Evolutionary conservation across 345 rosid genomes (phyloP), one percentile per base, ranked within the genome.

Genomic region (Lepidium sativum): DNA sequence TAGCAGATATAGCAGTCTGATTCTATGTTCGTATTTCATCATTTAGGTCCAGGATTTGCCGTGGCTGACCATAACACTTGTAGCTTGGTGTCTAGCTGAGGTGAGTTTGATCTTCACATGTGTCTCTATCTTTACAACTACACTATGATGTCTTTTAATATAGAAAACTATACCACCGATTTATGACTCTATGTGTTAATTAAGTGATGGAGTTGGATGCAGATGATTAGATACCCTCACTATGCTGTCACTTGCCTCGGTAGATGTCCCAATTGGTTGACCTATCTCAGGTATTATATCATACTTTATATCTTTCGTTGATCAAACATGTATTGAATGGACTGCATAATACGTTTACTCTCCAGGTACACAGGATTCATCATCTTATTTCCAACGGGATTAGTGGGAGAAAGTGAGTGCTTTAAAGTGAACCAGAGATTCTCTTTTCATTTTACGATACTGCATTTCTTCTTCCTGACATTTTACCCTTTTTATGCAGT

Each of bases 401-500:
- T 89, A 35, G 79, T 70, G 6, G 97, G 89, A 47, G 98, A 89
- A 85, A 78, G 97, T 89, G 76, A 89, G 97, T 80, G 14, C 40
- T 56, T 32, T 39, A 52, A 8, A 48, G 17, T 7, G 16, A 61
- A 41, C 29, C 15, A 58, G 4, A 3, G 9, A 44, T 64, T 14
- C 63, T 11, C 2, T 49, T 17, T 27, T 25, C 29, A 25, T 25
- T 1, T 25, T 25, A 25, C 29, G 7, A 27, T n/a, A 27, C 31
- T 27, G 31, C 21, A 27, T 43, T 49, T 39, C 33, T 14, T 77
- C 50, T 68, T 11, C 6, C 35, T 69, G 38, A 57, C 15, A 9
- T 32, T 27, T n/a, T 4, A 65, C 51, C 54, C 41, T 42, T 55
- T 54, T 50, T 29, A 5, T 64, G 82, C 83, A 89, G 97, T 84